Percentiles rank a stretch among this genome's conserved stretches.
These are phyloP conservation scores for Ophiosphaerella herpotricha DNA, from an alignment of 2,329 filamentous ascomycete genomes.

Conservation along the genomic window DNA sequence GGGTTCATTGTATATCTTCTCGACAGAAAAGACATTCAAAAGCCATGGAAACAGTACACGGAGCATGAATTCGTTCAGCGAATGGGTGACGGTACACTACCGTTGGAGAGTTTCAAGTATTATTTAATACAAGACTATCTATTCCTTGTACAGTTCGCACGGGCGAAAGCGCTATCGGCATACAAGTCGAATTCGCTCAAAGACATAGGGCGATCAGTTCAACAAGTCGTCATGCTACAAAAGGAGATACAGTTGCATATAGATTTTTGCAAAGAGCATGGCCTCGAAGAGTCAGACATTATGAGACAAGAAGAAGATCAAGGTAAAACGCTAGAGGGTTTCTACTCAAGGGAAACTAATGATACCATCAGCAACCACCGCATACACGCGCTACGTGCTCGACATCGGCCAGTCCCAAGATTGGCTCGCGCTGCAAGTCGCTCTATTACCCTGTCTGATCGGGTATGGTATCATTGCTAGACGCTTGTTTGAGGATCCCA, in stretches of 20 bases:
- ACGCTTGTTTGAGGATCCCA: slow-evolving; percentile 67
- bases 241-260: slow-evolving; percentile 82
- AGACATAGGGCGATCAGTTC: slow-evolving; percentile 70
- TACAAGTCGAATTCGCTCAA: slow-evolving; percentile 80
- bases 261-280: slow-evolving; percentile 80
- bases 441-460: slow-evolving; percentile 84
- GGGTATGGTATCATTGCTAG: slow-evolving; percentile 82
- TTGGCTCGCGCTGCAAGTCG: slow-evolving; percentile 83
- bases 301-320: slow-evolving; percentile 73
- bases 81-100: slow-evolving; percentile 75
- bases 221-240: slow-evolving; percentile 76
- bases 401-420: slow-evolving; percentile 88
- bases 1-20: slow-evolving; percentile 85
- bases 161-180: slow-evolving; percentile 81
- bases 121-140: slow-evolving; percentile 94
- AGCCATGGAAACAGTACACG: slow-evolving; percentile 75
- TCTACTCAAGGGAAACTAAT: not conserved
- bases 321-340: slow-evolving; percentile 54
- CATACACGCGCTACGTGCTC: slow-evolving; percentile 81
- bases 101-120: slow-evolving; percentile 77
- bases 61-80: slow-evolving; percentile 81
- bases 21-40: slow-evolving; percentile 72
- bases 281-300: slow-evolving; percentile 74
- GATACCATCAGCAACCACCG: slow-evolving; percentile 67
- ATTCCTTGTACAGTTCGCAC: slow-evolving; percentile 83